Evolutionary conservation across 2,329 filamentous ascomycete species (phyloP).

Genomic region (Piedraia hortae): DNA sequence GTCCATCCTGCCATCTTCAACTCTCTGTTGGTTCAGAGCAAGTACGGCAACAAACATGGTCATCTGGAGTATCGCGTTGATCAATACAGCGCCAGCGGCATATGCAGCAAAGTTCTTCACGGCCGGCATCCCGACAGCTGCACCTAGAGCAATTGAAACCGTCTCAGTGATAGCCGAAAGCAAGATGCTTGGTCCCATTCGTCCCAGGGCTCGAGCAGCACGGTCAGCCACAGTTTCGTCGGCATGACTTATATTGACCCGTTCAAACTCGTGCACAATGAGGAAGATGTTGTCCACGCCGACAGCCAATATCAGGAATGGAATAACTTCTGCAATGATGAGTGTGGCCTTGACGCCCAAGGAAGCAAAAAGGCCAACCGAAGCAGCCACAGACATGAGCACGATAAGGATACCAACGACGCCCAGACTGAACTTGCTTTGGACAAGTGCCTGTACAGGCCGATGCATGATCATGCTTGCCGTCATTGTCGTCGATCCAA

Average conservation of each 20-base stretch:
- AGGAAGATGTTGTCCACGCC: slow-evolving; percentile 98
- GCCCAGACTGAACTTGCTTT: slow-evolving; percentile 92
- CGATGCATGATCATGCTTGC: slow-evolving; percentile 53
- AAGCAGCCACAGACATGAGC: slow-evolving; percentile 86
- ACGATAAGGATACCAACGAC: slow-evolving; percentile 86
- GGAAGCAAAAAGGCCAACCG: slow-evolving; percentile 82
- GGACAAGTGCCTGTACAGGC: slow-evolving; percentile 60
- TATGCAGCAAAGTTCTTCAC: slow-evolving; percentile 95
- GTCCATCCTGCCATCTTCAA: slow-evolving; percentile 69
- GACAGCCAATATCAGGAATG: slow-evolving; percentile 84
- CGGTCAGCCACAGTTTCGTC: slow-evolving; percentile 69
- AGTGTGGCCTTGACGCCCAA: slow-evolving; percentile 78
- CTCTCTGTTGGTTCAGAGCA: slow-evolving; percentile 68
- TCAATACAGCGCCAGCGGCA: slow-evolving; percentile 80
- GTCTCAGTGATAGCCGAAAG: slow-evolving; percentile 90
- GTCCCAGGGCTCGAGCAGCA: slow-evolving; percentile 64
- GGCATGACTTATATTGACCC: slow-evolving; percentile 74
- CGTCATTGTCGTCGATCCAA: slow-evolving; percentile 66
- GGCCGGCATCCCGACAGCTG: slow-evolving; percentile 90
- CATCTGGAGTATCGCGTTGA: slow-evolving; percentile 89
- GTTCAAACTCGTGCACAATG: slow-evolving; percentile 92
- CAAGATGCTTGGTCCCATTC: slow-evolving; percentile 90
- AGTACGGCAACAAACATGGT: slow-evolving; percentile 92
- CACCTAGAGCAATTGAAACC: slow-evolving; percentile 70
- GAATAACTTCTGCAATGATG: slow-evolving; percentile 96